Evolutionary conservation across 1,284 basidiomycete genomes (phyloP), one percentile per base, ranked within the genome.

Genomic region (Trichosporon faecale): DNA sequence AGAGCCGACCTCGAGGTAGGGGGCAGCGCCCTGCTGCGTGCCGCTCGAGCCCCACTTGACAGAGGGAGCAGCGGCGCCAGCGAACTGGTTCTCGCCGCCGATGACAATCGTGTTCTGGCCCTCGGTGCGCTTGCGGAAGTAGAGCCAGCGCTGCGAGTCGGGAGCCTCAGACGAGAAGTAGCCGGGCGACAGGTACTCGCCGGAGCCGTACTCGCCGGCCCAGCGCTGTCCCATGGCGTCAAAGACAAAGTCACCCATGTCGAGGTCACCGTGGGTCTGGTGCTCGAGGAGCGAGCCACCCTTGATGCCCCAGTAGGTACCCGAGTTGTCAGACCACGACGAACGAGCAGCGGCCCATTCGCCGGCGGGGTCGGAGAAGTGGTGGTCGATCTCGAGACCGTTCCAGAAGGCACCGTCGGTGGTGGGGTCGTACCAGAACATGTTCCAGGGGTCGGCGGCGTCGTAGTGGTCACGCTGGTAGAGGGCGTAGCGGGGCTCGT

Each of bases 341-440:
- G 91, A 92, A 75, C 96, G 89, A 89, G 94, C 96, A 33, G 94
- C 90, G 18, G 86, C 91, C 96, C 96, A 99, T 76, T 91, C 90
- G 76, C 90, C 89, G 52, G 87, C 82, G 23, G 76, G 76, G 75
- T 90, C 88, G 76, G 89, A 85, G 84, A 95, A 98, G 86, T 90
- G 89, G 73, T 88, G 86, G 85, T 99, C 96, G 64, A 98, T 87
- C 1, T 91, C 82, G 61, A 91, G 84, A 64, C 89, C 90, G 79
- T 95, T 89, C 95, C 94, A 98, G 87, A 91, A 99, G 64, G 93
- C 93, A 69, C 96, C 96, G 21, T 86, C 84, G 65, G 90, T 88
- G 4, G 88, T 86, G 12, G 94, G 89, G 81, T 98, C 87, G 83
- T 98, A 99, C 94, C 94, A 99, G 86, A 99, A 96, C 93, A 99